These are phyloP conservation scores for Fusarium neocosmosporiellum DNA, from an alignment of 2,329 filamentous ascomycete genomes.

Conservation along the genomic window DNA sequence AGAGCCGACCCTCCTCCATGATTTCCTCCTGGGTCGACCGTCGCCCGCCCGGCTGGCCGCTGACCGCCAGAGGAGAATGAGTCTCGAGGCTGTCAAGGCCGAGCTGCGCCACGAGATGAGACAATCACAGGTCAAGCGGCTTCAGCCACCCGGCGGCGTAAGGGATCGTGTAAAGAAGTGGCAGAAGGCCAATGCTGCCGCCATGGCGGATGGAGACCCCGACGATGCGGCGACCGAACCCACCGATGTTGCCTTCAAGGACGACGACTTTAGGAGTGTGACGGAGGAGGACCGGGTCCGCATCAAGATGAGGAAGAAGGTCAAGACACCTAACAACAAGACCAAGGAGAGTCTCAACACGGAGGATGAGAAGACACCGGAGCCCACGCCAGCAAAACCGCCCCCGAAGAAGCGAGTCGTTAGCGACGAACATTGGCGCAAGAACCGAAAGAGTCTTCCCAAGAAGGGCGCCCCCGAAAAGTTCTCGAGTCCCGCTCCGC, in stretches of 20 bases:
- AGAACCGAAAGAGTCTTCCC: constrained; percentile 63
- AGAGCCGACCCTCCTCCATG: constrained; percentile 61
- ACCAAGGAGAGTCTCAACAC: constrained; percentile 40
- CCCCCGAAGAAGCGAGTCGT: constrained; percentile 92
- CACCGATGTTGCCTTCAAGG: constrained; percentile 69
- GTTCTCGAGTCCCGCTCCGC: constrained; percentile 44
- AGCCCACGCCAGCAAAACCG: constrained; percentile 51
- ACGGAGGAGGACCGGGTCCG: constrained; percentile 70
- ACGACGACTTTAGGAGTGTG: constrained; percentile 67
- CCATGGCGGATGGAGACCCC: constrained; percentile 62
- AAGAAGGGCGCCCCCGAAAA: constrained; percentile 54
- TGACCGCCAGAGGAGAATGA: constrained; percentile 64
- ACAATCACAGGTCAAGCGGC: constrained; percentile 66
- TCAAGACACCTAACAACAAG: constrained; percentile 50
- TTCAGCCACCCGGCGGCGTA: constrained; percentile 74
- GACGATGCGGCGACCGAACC: constrained; percentile 67
- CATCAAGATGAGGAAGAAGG: constrained; percentile 64
- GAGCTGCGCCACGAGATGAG: constrained; percentile 65
- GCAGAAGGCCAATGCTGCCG: constrained; percentile 81
- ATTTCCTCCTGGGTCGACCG: constrained; percentile 68
- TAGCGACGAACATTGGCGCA: constrained; percentile 92
- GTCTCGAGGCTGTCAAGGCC: constrained; percentile 69
- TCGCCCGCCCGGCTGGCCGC: constrained; percentile 66
- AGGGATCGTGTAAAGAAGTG: constrained; percentile 84
- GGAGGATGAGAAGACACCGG: constrained; percentile 35